Evolutionary conservation across 768 basidiomycete species (phyloP).

Genomic region (Suillus decipiens): DNA sequence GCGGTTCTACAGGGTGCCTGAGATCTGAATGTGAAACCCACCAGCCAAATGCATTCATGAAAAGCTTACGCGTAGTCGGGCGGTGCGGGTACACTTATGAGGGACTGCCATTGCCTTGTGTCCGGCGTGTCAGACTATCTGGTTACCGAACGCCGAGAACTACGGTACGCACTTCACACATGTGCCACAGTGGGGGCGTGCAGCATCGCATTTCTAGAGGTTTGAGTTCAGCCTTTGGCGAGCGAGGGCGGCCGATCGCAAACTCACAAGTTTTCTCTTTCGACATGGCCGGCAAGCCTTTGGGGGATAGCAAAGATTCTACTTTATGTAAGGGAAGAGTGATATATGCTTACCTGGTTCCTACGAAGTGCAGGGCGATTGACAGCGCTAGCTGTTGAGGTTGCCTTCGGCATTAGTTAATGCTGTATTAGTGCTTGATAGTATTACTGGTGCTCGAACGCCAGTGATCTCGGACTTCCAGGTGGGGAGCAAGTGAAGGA

Average conservation of each 20-base stretch:
- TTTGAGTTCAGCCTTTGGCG: conserved; percentile 10
- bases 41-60: conserved; percentile 1
- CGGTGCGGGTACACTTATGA: conserved; percentile 83
- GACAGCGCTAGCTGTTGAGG: conserved; percentile 35
- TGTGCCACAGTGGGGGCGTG: conserved; percentile 82
- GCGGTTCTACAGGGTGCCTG: conserved; percentile 84
- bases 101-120: conserved; percentile 74
- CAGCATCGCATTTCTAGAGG: conserved; percentile 82
- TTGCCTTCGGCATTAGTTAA: conserved; percentile 67
- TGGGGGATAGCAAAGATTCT: neutral
- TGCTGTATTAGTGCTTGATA: neutral
- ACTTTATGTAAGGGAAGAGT: neutral
- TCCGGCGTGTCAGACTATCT: neutral
- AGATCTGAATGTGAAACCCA: conserved; percentile 15
- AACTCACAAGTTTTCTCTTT: conserved; percentile 77
- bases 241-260: neutral
- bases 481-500: neutral
- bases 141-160: neutral
- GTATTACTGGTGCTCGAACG: neutral
- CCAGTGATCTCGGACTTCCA: no score
- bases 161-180: conserved; percentile 72
- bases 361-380: conserved; percentile 70
- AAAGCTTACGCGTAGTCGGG: conserved; percentile 75
- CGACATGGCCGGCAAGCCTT: conserved; percentile 84
- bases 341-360: conserved; percentile 58